These are phyloP conservation scores for Solanum piurae DNA, from an alignment of 257 asterid genomes.

Conservation along the genomic window DNA sequence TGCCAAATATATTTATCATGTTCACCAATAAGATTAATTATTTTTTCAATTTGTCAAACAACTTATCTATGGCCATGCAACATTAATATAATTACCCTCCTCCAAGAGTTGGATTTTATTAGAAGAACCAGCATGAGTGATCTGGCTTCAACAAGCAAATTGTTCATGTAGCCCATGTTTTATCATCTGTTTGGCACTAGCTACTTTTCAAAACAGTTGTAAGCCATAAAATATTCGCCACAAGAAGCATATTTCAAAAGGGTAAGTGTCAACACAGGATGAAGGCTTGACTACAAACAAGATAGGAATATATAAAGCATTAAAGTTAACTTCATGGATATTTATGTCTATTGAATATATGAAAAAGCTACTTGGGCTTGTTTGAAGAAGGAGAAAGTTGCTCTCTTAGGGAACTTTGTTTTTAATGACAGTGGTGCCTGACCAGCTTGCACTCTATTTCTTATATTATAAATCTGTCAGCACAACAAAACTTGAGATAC, in stretches of 20 bases:
- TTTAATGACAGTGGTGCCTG: background rate
- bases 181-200: background rate
- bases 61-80: background rate
- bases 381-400: background rate
- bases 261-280: background rate
- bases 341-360: background rate
- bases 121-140: background rate
- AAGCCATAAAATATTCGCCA: background rate
- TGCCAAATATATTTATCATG: no score
- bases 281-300: background rate
- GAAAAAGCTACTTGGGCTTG: background rate
- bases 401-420: background rate
- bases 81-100: background rate
- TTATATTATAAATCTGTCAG: background rate
- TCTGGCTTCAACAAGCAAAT: background rate
- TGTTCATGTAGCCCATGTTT: background rate
- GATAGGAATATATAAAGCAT: background rate
- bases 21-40: no score
- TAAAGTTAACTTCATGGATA: background rate
- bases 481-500: background rate
- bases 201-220: background rate
- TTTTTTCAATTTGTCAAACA: background rate
- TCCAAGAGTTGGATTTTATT: background rate
- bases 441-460: background rate
- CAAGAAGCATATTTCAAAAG: background rate